Percentiles rank a stretch among this genome's conserved stretches.
Conservation (phyloP, 2,329 filamentous ascomycete genomes). For the Paecilomyces sp. region DNA sequence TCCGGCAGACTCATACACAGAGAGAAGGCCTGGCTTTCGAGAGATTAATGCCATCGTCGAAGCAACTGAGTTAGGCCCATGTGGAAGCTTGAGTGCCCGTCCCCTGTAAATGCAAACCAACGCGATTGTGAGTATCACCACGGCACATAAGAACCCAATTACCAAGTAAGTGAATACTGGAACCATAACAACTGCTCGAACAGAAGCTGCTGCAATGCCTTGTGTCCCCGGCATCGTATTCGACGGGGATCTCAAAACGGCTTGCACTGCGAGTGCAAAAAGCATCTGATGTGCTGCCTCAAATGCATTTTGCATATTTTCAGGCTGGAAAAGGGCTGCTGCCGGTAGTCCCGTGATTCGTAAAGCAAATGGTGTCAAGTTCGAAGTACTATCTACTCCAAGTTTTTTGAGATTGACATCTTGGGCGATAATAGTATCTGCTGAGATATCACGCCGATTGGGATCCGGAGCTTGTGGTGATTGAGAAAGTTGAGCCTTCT, state of each 20-base stretch:
- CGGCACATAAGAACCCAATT: conserved; percentile 14
- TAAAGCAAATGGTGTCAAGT: conserved; percentile 34
- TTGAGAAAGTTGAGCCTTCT: not conserved
- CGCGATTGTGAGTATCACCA: conserved; percentile 10
- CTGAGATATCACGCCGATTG: conserved; percentile 7
- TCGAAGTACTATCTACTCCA: conserved; percentile 14
- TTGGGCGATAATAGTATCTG: conserved; percentile 12
- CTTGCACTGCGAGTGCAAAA: conserved; percentile 25
- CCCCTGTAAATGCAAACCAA: conserved; percentile 13
- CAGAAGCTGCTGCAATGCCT: not conserved
- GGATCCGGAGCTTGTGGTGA: not conserved
- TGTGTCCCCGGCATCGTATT: not conserved
- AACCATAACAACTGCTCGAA: conserved; percentile 12
- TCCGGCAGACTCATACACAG: not conserved
- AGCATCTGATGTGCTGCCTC: conserved; percentile 36
- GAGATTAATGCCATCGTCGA: not conserved
- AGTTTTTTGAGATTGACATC: conserved; percentile 9
- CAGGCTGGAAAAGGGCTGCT: conserved; percentile 27
- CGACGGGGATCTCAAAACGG: not conserved
- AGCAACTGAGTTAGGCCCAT: not conserved
- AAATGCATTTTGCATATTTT: conserved; percentile 25
- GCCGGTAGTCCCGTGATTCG: conserved; percentile 15
- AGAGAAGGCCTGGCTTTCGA: not conserved
- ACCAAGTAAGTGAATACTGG: conserved; percentile 17
- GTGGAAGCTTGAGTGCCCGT: conserved; percentile 3